Evolutionary conservation across 108 stramenopile species (phyloP), one percentile per base, ranked within the genome.

Genomic region (Skeletonema tropicum): DNA sequence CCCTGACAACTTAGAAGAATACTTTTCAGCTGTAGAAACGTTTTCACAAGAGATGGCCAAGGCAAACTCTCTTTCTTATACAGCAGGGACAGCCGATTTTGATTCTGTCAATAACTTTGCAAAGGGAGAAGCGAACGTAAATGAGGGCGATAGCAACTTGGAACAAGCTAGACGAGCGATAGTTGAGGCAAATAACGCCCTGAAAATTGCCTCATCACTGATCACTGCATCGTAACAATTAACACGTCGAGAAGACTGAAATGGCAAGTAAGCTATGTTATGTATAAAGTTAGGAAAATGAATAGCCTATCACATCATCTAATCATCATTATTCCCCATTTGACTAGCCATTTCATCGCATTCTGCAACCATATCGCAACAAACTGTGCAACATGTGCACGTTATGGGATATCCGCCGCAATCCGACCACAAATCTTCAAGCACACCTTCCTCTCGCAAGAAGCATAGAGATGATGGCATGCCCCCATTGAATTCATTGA

Each of bases 81-180:
- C 89, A 15, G 88, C 92, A 5, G 91, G 91, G 17, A 64, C 83
- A 30, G 83, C 85, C 10, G 92, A 92, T 70, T 88, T 90, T 76
- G 87, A 87, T 69, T 77, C 89, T 25, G 75, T 92, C 17, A 92
- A 92, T 57, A 92, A 89, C 57, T 92, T 92, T 79, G 76, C 74
- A 3, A 86, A 89, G 66, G 87, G 80, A 38, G 86, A 84, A 23
- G 71, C 75, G 65, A 71, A 25, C 30, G 17, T 48, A 9, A 62
- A 36, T 46, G 68, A 73, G 17, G 76, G 63, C 23, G 74, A 71
- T 58, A 80, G 77, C 58, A 89, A 89, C 68, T 78, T 92, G 68
- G 84, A 80, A 45, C 87, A 86, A 67, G 77, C 86, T 10, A 72
- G 80, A 63, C 57, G 66, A 19, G 87, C 91, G 11, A 92, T 92